Evolutionary conservation across 352 stramenopile species (phyloP), one percentile per base, ranked within the genome.

Genomic region (Globisporangium paroecandrum): DNA sequence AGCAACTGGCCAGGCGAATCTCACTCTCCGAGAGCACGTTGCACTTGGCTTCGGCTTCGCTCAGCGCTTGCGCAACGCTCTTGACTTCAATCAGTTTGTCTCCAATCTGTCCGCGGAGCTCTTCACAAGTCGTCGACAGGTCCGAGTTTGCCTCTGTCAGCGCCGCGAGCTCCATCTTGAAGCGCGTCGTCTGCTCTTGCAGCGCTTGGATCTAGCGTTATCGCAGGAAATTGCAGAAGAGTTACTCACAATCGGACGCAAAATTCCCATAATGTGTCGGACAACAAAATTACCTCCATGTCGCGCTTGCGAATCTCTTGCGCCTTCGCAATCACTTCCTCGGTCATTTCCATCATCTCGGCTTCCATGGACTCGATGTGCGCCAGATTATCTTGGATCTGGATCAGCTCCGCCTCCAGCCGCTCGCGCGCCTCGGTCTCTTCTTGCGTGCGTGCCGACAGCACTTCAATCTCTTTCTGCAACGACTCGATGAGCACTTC

Each of bases 241-340:
- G 51, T 32, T 66, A 58, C 18, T 47, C 10, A 66, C 25, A 27
- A 32, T 43, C 46, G 27, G 8, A 59, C n/a, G 18, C 29, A 66
- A 43, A 46, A 59, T 49, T 25, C 43, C 61, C 29, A 46, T 15
- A 47, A 38, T 7, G 20, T 29, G 9, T 61, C 56, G 32, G 29
- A 61, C 56, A 61, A 61, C 18, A 46, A 61, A 36, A 47, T 46
- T 54, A 82, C 75, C 71, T 89, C 71, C n/a, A 86, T 69, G 27
- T 91, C 82, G 27, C 78, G 80, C 36, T 77, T 69, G 22, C 79
- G 81, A 29, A 93, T 87, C 43, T 89, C 82, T 59, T 92, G 81
- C 22, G 82, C 81, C 58, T 93, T 93, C 13, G 70, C 79, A 51
- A 93, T 91, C 59, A 94, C 58, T 63, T 95, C 84, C 47, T 94